These are phyloP conservation scores for Malassezia arunalokei DNA, from an alignment of 1,284 basidiomycete genomes.

Conservation along the genomic window DNA sequence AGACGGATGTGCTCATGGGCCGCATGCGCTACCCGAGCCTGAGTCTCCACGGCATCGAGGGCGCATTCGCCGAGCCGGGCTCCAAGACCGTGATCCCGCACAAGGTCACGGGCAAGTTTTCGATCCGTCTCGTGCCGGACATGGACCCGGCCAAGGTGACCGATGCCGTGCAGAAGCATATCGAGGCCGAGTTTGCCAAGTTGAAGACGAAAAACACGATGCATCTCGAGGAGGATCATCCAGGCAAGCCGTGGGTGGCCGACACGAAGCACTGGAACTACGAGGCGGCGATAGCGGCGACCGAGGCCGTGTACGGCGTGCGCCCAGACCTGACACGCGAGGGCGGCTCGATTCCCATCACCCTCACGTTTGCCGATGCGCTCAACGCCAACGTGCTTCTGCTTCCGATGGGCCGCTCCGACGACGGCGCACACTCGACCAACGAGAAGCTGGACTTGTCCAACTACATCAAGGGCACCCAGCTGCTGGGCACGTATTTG, in stretches of 20 bases:
- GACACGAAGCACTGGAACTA: conserved; percentile 73
- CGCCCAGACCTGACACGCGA: conserved; percentile 81
- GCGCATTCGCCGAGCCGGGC: conserved; percentile 63
- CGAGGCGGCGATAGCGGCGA: conserved; percentile 75
- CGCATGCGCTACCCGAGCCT: conserved; percentile 63
- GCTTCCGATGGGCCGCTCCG: conserved; percentile 65
- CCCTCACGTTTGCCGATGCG: conserved; percentile 78
- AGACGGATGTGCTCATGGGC: conserved; percentile 74
- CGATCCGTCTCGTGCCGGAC: conserved; percentile 61
- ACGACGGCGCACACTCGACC: conserved; percentile 80
- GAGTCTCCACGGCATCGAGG: conserved; percentile 91
- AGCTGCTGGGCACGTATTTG: conserved; percentile 65
- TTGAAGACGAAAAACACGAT: conserved; percentile 44
- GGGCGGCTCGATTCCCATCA: conserved; percentile 91
- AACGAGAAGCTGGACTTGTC: conserved; percentile 89
- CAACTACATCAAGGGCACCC: conserved; percentile 75
- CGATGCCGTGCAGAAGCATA: conserved; percentile 34
- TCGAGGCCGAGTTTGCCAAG: conserved; percentile 38
- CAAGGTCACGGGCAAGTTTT: conserved; percentile 59
- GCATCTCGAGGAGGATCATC: conserved; percentile 28
- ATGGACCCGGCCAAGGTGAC: conserved; percentile 55
- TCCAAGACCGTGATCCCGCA: conserved; percentile 90
- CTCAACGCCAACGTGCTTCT: conserved; percentile 56
- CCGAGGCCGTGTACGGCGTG: conserved; percentile 65
- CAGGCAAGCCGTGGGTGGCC: conserved; percentile 43